Evolutionary conservation across 2,329 filamentous ascomycete species (phyloP).

Genomic region (Drechslerella stenobrocha): DNA sequence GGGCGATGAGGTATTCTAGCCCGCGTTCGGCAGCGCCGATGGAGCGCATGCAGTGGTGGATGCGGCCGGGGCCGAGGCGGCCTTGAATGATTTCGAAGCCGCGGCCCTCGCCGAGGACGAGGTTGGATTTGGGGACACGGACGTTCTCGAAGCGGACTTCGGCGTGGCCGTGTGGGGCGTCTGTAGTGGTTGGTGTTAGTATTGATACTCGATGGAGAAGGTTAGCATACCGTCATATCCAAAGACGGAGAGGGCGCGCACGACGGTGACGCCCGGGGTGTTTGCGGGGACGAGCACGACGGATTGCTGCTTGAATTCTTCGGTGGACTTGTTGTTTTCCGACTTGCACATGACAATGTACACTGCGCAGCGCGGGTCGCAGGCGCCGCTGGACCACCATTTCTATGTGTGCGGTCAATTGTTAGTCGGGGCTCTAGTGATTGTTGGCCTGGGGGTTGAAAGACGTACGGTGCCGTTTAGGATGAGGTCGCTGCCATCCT

Average conservation of each 20-base stretch:
- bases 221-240: conserved; percentile 71
- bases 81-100: conserved; percentile 99
- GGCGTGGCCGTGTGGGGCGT: conserved; percentile 96
- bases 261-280: conserved; percentile 82
- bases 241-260: conserved; percentile 91
- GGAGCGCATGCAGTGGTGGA: conserved; percentile 95
- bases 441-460: conserved; percentile 49
- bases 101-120: conserved; percentile 88
- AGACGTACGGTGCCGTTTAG: conserved; percentile 75
- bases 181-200: conserved; percentile 55
- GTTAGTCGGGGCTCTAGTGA: neutral
- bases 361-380: conserved; percentile 86
- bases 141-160: conserved; percentile 90
- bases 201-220: neutral
- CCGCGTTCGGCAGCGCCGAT: conserved; percentile 90
- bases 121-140: conserved; percentile 77
- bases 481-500: conserved; percentile 84
- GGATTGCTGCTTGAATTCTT: conserved; percentile 88
- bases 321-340: conserved; percentile 58
- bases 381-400: conserved; percentile 98
- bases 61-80: conserved; percentile 89
- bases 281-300: conserved; percentile 83
- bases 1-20: conserved; percentile 90
- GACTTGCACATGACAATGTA: conserved; percentile 95
- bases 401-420: conserved; percentile 64